phyloP scores from a whole-genome alignment of 1,284 basidiomycete species.

The Ceratobasidium sp. region DNA sequence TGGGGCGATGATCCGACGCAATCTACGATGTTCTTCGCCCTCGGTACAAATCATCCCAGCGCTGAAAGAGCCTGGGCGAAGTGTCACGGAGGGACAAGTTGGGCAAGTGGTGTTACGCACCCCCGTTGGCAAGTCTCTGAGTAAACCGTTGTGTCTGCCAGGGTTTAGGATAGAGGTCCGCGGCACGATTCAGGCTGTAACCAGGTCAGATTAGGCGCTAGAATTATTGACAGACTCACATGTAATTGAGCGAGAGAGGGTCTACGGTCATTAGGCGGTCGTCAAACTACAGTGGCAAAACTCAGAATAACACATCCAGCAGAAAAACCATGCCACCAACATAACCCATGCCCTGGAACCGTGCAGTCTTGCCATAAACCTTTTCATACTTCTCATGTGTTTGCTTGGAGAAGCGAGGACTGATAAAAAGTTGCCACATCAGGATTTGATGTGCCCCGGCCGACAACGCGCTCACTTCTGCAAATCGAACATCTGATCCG shows the following conservation, averaged over 20 bases:
- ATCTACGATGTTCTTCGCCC: slow-evolving; percentile 45
- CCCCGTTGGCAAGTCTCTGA: slow-evolving; percentile 38
- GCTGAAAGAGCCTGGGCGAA: slow-evolving; percentile 51
- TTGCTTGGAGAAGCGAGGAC: slow-evolving; percentile 24
- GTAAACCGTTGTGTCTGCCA: slow-evolving; percentile 46
- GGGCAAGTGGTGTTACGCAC: slow-evolving; percentile 34
- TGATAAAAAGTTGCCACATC: slow-evolving; percentile 33
- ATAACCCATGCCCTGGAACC: slow-evolving; percentile 46
- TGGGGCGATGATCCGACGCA: slow-evolving; percentile 64
- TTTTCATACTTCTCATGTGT: slow-evolving; percentile 46
- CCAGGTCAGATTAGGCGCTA: background rate
- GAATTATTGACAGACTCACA: slow-evolving; percentile 54
- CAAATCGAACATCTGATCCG: slow-evolving; percentile 33
- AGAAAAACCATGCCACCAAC: slow-evolving; percentile 18
- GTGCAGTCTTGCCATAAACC: slow-evolving; percentile 43
- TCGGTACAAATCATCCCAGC: slow-evolving; percentile 53
- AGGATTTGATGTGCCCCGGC: background rate
- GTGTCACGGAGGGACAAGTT: background rate
- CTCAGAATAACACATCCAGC: background rate
- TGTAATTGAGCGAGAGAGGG: slow-evolving; percentile 47
- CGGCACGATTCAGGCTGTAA: slow-evolving; percentile 38
- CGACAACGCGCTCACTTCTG: slow-evolving; percentile 37
- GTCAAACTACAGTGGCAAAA: slow-evolving; percentile 40
- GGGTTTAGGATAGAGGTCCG: slow-evolving; percentile 47
- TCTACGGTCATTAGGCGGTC: slow-evolving; percentile 45